Percentiles rank a stretch among this genome's conserved stretches.
Evolutionary conservation across 306 rosid genomes (phyloP).

Genomic region (Quercus bicolor): DNA sequence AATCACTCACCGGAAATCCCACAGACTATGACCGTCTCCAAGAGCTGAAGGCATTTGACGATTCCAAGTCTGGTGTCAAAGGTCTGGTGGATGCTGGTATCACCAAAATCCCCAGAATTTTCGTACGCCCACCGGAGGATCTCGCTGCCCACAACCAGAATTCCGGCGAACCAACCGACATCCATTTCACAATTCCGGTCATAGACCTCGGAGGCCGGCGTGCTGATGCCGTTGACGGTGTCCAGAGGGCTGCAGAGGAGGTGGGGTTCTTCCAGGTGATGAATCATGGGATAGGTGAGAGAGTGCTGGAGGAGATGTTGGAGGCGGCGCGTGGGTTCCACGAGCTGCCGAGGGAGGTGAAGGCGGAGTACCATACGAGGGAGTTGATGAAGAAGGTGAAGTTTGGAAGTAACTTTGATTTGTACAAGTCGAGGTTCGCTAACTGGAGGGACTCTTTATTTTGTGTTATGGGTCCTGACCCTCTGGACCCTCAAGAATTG

Average conservation of each 20-base stretch:
- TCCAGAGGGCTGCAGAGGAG: constrained; percentile 31
- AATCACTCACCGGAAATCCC: not conserved
- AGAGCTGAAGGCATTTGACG: constrained; percentile 37
- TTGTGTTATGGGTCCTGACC: constrained; percentile 42
- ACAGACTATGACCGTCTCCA: constrained; percentile 10
- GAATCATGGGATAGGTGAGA: constrained; percentile 35
- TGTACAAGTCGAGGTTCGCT: constrained; percentile 39
- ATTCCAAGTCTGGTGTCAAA: constrained; percentile 41
- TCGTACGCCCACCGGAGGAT: constrained; percentile 22
- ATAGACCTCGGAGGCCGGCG: constrained; percentile 23
- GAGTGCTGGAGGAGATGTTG: constrained; percentile 28
- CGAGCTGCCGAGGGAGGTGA: constrained; percentile 38
- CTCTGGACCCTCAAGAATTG: constrained; percentile 22
- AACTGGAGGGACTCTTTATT: constrained; percentile 46
- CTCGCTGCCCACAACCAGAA: not conserved
- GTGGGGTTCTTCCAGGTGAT: constrained; percentile 50
- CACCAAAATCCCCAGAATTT: constrained; percentile 29
- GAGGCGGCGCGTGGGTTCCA: constrained; percentile 41
- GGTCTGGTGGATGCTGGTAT: constrained; percentile 37
- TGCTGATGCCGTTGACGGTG: constrained; percentile 3
- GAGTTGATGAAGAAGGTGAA: constrained; percentile 36
- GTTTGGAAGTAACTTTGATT: constrained; percentile 40
- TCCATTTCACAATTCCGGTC: constrained; percentile 28
- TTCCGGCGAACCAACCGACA: not conserved
- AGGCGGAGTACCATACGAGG: constrained; percentile 32